Percentiles rank a stretch among this genome's conserved stretches.
Conservation (phyloP, 371 early-diverging fungal genomes). For the Mortierella sp. region DNA sequence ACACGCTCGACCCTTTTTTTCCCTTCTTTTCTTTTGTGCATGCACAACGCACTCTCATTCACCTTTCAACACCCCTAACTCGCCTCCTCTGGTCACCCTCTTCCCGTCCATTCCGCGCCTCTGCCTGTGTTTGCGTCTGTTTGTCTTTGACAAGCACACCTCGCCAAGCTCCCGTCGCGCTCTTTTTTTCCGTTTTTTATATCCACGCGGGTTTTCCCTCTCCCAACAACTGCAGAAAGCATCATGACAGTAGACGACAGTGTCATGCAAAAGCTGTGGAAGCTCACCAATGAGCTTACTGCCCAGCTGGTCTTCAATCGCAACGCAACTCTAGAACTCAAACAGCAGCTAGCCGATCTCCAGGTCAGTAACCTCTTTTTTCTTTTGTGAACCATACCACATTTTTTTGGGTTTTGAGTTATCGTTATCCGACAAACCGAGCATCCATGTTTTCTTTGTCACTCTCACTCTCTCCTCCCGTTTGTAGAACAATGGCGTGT, state of each 20-base stretch:
- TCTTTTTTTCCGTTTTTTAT: neutral
- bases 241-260: conserved; percentile 55
- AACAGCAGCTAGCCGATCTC: conserved; percentile 55
- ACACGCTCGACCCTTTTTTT: neutral
- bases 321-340: conserved; percentile 51
- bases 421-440: neutral
- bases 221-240: neutral
- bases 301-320: conserved; percentile 57
- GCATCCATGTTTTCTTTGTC: neutral
- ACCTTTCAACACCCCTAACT: conserved; percentile 4
- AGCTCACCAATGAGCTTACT: conserved; percentile 57
- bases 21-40: too few species aligned
- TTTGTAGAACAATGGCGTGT: neutral
- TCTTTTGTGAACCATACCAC: neutral
- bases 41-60: conserved; percentile 1
- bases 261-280: conserved; percentile 57
- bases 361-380: conserved; percentile 17
- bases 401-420: neutral
- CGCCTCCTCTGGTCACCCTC: neutral
- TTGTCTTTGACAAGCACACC: neutral
- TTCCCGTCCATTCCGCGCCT: neutral
- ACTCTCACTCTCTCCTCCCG: neutral
- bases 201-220: neutral
- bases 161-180: neutral
- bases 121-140: neutral